These are phyloP conservation scores for Pyrenophora tritici-repentis DNA, from an alignment of 2,329 filamentous ascomycete species.

Conservation along the genomic window DNA sequence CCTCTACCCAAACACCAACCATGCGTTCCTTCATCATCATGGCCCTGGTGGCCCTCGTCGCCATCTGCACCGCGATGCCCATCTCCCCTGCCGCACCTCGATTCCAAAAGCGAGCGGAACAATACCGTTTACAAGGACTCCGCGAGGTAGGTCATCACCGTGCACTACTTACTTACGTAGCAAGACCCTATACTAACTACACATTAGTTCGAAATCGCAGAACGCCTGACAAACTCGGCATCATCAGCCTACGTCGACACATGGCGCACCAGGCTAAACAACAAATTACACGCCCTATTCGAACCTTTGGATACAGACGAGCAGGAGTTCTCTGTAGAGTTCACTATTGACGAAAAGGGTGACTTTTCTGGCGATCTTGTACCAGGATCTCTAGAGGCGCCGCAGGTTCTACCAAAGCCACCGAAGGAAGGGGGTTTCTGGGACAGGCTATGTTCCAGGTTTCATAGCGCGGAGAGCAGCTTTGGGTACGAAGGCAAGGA, in stretches of 20 bases:
- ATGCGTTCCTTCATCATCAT: constrained; percentile 38
- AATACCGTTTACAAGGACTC: constrained; percentile 41
- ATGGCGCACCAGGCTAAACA: constrained; percentile 25
- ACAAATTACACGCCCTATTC: constrained; percentile 30
- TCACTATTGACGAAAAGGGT: constrained; percentile 19
- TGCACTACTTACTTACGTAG: too few species aligned
- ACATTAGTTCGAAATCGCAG: constrained; percentile 40
- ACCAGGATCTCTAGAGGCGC: constrained; percentile 42
- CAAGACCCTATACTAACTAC: constrained; percentile 14
- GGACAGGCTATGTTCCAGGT: constrained; percentile 29
- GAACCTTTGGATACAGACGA: constrained; percentile 22
- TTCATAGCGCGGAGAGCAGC: constrained; percentile 27
- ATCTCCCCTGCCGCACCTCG: constrained; percentile 45
- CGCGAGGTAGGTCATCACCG: too few species aligned
- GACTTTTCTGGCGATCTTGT: constrained; percentile 44
- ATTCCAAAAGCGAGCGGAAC: constrained; percentile 39
- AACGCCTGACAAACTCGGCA: constrained; percentile 31
- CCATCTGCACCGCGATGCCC: constrained; percentile 35
- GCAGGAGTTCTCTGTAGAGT: constrained; percentile 1
- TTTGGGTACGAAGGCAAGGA: constrained; percentile 46
- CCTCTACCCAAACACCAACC: neutral
- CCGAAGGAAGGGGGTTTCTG: constrained; percentile 20
- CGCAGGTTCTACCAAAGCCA: constrained; percentile 38
- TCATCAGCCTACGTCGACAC: constrained; percentile 22
- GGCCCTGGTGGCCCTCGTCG: constrained; percentile 31